Evolutionary conservation across 345 rosid genomes (phyloP).

Genomic region (Gossypium australe): DNA sequence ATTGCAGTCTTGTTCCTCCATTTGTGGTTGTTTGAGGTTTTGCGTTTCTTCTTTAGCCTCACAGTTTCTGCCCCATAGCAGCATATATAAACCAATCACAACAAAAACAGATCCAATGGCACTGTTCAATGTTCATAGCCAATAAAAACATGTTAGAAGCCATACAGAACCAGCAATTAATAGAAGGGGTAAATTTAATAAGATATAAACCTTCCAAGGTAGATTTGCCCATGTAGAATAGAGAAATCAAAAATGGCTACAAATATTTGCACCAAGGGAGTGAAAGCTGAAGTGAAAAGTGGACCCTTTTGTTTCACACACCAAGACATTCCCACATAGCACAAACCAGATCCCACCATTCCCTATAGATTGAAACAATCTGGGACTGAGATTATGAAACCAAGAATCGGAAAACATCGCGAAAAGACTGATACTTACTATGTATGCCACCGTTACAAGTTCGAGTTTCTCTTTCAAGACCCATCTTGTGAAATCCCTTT

Average conservation of each 20-base stretch:
- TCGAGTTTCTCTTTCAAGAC: conserved; percentile 40
- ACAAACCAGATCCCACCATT: conserved; percentile 67
- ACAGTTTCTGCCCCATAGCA: conserved; percentile 75
- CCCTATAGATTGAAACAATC: conserved; percentile 34
- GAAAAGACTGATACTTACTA: conserved; percentile 24
- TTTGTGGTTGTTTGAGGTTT: conserved; percentile 34
- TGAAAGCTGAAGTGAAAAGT: conserved; percentile 70
- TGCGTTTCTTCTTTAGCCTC: conserved; percentile 34
- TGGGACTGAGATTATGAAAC: background rate
- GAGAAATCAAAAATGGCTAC: conserved; percentile 60
- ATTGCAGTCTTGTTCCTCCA: conserved; percentile 12
- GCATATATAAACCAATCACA: conserved; percentile 57
- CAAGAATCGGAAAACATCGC: background rate
- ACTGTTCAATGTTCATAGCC: conserved; percentile 44
- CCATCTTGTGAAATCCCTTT: conserved; percentile 35
- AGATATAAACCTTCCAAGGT: conserved; percentile 55
- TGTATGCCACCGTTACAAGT: conserved; percentile 30
- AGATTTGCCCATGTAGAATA: conserved; percentile 58
- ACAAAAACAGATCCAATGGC: conserved; percentile 60
- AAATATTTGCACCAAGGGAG: conserved; percentile 62
- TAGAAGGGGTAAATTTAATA: background rate
- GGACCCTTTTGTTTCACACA: conserved; percentile 76
- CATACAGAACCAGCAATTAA: background rate
- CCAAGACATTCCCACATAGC: conserved; percentile 86
- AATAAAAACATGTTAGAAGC: background rate